Percentiles rank a stretch among this genome's conserved stretches.
phyloP scores from a whole-genome alignment of 768 basidiomycete species.

The Suillus subaureus region DNA sequence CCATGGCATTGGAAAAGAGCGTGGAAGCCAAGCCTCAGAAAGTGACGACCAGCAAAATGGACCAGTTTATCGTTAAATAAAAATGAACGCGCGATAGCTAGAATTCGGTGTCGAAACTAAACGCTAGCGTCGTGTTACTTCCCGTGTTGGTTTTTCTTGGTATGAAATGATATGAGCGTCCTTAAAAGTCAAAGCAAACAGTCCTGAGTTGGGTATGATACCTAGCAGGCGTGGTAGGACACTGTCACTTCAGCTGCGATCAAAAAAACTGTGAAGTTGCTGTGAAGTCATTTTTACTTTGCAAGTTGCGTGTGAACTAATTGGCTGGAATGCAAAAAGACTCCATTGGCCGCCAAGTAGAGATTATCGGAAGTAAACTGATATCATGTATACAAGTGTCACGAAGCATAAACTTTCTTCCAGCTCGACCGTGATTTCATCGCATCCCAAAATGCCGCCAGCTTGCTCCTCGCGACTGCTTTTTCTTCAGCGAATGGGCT shows the following conservation, averaged over 20 bases:
- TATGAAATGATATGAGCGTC: slow-evolving; percentile 5
- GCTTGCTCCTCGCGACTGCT: slow-evolving; percentile 46
- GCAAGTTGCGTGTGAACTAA: not conserved
- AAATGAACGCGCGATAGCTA: not conserved
- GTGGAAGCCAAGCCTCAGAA: slow-evolving; percentile 10
- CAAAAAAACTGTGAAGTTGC: not conserved
- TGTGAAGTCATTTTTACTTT: not conserved
- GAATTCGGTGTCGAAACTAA: not conserved
- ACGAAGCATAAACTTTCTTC: slow-evolving; percentile 56
- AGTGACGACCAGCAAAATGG: not conserved
- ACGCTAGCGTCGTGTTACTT: not conserved
- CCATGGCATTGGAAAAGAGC: slow-evolving; percentile 22
- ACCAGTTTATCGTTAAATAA: not conserved
- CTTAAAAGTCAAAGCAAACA: not conserved
- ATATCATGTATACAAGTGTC: too few species aligned
- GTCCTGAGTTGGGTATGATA: not conserved
- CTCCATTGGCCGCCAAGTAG: not conserved
- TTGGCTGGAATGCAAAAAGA: not conserved
- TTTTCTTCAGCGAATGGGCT: slow-evolving; percentile 20
- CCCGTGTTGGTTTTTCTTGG: not conserved
- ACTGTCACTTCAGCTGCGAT: slow-evolving; percentile 4
- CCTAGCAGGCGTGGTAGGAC: not conserved
- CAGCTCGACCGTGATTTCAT: slow-evolving; percentile 69
- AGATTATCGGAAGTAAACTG: not conserved
- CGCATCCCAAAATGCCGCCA: slow-evolving; percentile 75